These are phyloP conservation scores for Trametes sp. DNA, from an alignment of 1,284 basidiomycete genomes.

Conservation along the genomic window DNA sequence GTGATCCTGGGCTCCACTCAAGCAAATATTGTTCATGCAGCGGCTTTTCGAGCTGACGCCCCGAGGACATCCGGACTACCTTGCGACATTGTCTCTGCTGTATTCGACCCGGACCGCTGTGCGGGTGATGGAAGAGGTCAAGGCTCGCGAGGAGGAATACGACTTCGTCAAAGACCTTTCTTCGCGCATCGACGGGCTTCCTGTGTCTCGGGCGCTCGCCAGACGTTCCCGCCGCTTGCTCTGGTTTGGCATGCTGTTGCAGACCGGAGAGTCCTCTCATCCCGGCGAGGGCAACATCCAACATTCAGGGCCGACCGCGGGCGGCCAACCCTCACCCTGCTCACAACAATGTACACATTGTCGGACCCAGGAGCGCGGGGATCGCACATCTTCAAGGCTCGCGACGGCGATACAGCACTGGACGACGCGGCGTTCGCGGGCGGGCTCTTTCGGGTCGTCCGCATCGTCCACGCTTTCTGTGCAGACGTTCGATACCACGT, in stretches of 20 bases:
- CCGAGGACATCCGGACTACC: conserved; percentile 70
- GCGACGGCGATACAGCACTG: conserved; percentile 52
- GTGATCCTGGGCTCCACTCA: background rate
- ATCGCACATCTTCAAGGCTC: conserved; percentile 42
- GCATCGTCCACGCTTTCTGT: conserved; percentile 46
- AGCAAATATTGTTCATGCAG: conserved; percentile 42
- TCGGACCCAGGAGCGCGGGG: background rate
- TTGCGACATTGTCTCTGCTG: conserved; percentile 70
- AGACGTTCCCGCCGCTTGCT: conserved; percentile 77
- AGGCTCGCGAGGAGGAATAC: conserved; percentile 85
- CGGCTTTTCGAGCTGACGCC: conserved; percentile 74
- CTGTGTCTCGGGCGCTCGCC: conserved; percentile 58
- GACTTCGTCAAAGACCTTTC: conserved; percentile 71
- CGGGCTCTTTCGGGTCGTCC: conserved; percentile 55
- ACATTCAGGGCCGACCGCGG: too few species aligned
- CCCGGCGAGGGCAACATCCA: background rate
- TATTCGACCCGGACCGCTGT: conserved; percentile 74
- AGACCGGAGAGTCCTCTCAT: background rate
- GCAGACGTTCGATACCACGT: conserved; percentile 35
- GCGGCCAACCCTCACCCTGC: background rate
- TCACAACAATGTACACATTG: background rate
- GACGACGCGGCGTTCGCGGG: conserved; percentile 50
- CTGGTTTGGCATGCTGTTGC: conserved; percentile 60
- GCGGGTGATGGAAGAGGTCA: conserved; percentile 82
- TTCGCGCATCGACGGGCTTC: conserved; percentile 66